These are phyloP conservation scores for Lasiosphaeriaceae sp. DNA, from an alignment of 495 filamentous ascomycete species.

Conservation along the genomic window DNA sequence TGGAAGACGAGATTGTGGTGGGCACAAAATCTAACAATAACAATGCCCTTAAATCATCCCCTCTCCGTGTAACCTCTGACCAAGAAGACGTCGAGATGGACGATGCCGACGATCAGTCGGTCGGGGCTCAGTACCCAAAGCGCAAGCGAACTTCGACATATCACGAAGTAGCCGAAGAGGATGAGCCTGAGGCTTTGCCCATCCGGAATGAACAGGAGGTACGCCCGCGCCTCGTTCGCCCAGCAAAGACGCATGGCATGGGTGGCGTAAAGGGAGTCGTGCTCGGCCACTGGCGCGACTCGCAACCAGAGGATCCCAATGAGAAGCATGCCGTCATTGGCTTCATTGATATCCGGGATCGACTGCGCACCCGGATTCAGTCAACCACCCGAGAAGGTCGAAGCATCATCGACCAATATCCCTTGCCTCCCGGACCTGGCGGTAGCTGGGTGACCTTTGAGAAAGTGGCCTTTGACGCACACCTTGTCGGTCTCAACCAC, in stretches of 20 bases:
- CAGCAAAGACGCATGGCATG: conserved; percentile 25
- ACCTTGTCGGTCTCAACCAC: conserved; percentile 44
- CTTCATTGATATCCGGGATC: conserved; percentile 52
- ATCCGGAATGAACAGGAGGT: conserved; percentile 19
- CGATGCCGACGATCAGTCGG: conserved; percentile 30
- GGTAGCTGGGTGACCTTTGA: conserved; percentile 56
- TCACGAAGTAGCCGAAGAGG: conserved; percentile 34
- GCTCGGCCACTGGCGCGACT: conserved; percentile 54
- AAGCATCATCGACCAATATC: conserved; percentile 33
- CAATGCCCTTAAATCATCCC: conserved; percentile 25
- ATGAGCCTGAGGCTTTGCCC: conserved; percentile 19
- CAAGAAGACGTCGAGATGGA: conserved; percentile 35
- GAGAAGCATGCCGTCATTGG: conserved; percentile 50
- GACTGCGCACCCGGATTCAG: conserved; percentile 50
- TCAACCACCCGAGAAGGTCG: conserved; percentile 33
- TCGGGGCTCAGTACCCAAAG: conserved; percentile 34
- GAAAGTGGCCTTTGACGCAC: conserved; percentile 46
- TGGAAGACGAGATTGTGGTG: conserved; percentile 47
- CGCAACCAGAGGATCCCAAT: conserved; percentile 32
- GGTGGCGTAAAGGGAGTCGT: conserved; percentile 40
- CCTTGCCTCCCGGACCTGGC: conserved; percentile 48
- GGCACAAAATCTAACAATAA: conserved; percentile 33
- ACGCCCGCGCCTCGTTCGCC: conserved; percentile 11
- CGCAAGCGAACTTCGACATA: conserved; percentile 46
- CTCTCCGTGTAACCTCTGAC: conserved; percentile 21